Conservation (phyloP, 176 grass and related monocot species). For the Oryza coarctata region DNA sequence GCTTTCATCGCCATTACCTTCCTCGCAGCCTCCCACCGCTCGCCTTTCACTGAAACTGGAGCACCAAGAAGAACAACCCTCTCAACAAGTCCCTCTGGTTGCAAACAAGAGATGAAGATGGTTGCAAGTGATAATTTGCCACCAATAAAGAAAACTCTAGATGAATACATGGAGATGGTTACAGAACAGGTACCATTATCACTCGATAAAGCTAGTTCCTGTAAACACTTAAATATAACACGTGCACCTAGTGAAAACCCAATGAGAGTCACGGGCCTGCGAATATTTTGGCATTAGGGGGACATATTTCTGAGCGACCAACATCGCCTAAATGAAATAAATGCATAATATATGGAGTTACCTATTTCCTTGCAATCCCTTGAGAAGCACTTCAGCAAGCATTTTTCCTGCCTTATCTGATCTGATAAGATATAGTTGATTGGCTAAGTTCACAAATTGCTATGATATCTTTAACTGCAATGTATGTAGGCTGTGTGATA, state of each 20-base stretch:
- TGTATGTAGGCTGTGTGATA: not conserved
- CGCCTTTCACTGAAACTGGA: constrained; percentile 78
- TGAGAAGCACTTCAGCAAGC: constrained; percentile 87
- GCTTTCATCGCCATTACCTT: constrained; percentile 46
- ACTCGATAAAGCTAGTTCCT: constrained; percentile 70
- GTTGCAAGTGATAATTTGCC: not conserved
- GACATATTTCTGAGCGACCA: not conserved
- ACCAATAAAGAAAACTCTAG: not conserved
- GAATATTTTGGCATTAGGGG: constrained; percentile 21
- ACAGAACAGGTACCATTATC: constrained; percentile 59
- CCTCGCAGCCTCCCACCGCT: constrained; percentile 73
- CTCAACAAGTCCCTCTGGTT: constrained; percentile 81
- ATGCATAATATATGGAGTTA: constrained; percentile 27
- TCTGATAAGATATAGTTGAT: constrained; percentile 37
- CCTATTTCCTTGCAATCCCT: constrained; percentile 95
- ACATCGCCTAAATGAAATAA: not conserved
- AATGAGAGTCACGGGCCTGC: constrained; percentile 88
- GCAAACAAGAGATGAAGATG: not conserved
- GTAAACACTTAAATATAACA: constrained; percentile 92
- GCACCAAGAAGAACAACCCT: constrained; percentile 91
- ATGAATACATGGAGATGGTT: not conserved
- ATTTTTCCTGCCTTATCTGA: constrained; percentile 96
- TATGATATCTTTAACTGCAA: not conserved
- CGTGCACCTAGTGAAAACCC: constrained; percentile 93
- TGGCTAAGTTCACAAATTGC: not conserved